Conservation (phyloP, 768 basidiomycete species). For the Lentinula lateritia region DNA sequence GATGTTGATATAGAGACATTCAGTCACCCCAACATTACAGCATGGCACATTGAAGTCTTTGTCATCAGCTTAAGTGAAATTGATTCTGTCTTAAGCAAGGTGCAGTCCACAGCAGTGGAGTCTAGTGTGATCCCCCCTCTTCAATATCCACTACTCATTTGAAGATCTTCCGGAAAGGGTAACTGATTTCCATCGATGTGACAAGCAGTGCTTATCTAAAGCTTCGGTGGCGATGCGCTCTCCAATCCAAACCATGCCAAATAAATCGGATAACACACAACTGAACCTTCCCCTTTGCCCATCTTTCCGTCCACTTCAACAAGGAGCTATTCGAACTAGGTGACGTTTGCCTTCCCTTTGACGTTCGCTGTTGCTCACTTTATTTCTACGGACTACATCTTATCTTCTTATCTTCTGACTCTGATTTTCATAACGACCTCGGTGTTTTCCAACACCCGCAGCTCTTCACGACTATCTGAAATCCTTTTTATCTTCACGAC, state of each 20-base stretch:
- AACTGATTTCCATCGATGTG: too few relatives aligned
- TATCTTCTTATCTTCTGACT: too few relatives aligned
- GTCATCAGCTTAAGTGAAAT: too few relatives aligned
- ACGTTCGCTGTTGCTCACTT: neutral
- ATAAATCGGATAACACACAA: neutral
- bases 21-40: too few relatives aligned
- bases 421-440: too few relatives aligned
- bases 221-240: neutral
- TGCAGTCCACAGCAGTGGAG: too few relatives aligned
- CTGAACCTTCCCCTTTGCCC: constrained; percentile 2
- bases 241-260: neutral
- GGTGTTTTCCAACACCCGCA: neutral
- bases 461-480: constrained; percentile 5
- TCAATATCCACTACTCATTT: too few relatives aligned
- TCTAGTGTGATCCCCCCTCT: too few relatives aligned
- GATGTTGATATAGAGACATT: too few relatives aligned
- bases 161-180: too few relatives aligned
- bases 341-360: neutral
- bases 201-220: neutral
- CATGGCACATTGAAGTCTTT: too few relatives aligned
- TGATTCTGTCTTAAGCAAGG: too few relatives aligned
- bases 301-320: neutral
- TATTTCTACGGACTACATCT: neutral
- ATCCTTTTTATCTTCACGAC: constrained; percentile 5
- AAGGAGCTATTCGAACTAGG: neutral